Base-by-base conservation (phyloP, 2,329 filamentous ascomycete species). In the Cercospora citrullina region DNA sequence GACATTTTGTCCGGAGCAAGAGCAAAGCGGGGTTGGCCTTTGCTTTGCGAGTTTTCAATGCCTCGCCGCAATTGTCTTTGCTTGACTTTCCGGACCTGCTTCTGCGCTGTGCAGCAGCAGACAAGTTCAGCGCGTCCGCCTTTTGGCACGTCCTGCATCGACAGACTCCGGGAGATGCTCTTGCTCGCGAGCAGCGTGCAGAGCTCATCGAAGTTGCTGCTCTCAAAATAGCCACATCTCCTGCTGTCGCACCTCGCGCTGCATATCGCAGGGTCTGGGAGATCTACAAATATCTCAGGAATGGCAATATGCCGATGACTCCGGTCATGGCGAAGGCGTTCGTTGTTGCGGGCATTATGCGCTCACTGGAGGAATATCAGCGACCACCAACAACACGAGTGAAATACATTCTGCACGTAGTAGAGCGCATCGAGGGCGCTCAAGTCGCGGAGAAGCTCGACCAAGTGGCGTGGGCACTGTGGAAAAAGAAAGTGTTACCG, bases 341-440 rank as follows among this genome's bases (percentile, higher is more conserved):
- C 72, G 84, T 85, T 66, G 79, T 82, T 71, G 81, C 83, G 23
- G 85, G 83, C 16, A 77, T 87, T 26, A 76, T 81, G 26, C 77
- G 84, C 16, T 81, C 78, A 42, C 77, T 83, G 16, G 75, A 79
- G 21, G 77, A 78, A 33, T 79, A 79, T 1, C 67, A 72, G 2
- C 72, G 72, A 26, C 75, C 85, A 4, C 28, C 68, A 2, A 72
- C 71, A 0, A 70, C 70, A 30, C 77, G 79, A 66, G 77, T 84
- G 64, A 71, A 75, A 33, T 86, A 81, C 73, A 80, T 86, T 5
- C 70, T 84, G 51, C 68, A 73, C n/a, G 68, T 81, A n/a, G 80
- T 86, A 21, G 69, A 72, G 36, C 69, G 77, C 28, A 73, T 82
- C 14, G 85, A 86, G 69, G 82, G 82, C 0, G 67, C 75, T 4